Evolutionary conservation across 371 early-diverging fungal species (phyloP), one percentile per base, ranked within the genome.

Genomic region (Rhizopus arrhizus): DNA sequence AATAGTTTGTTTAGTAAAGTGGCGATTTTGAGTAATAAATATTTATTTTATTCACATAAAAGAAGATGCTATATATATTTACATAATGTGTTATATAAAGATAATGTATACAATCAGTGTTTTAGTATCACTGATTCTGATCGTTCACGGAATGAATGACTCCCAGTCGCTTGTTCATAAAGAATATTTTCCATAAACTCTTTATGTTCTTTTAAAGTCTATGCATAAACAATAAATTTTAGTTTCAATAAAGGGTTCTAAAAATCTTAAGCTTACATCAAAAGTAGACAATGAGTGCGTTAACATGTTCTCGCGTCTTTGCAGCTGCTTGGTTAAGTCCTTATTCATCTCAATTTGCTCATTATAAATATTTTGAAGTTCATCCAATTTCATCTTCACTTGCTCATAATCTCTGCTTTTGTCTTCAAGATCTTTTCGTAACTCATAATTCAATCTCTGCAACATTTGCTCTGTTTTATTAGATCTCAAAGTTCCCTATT

Each of bases 171-270:
- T 60, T 79, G 77, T 36, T 75, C 68, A 31, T 63, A 63, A 9
- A 80, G 46, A 13, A 73, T 75, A 56, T 68, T 73, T 40, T 73
- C 75, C 69, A 73, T 66, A 28, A 72, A 64, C 33, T 74, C 66
- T 33, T 71, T 70, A 16, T 73, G 63, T 46, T 74, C 77, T 15
- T 72, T 69, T 16, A 69, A 68, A 5, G 43, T 13, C 43, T 43
- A n/a, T 11, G 9, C 36, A 2, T 9, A 36, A 36, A 36, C 1
- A 36, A 36, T 9, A 36, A 36, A 36, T 1, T 9, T 36, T 9
- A 36, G 36, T 7, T 58, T 64, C 74, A 73, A 49, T 50, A 8
- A 36, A 31, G 32, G 32, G 36, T 10, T 29, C n/a, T 58, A 12
- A 51, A 28, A 43, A 16, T 40, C 10, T 13, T 13, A 15, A 15